Evolutionary conservation across 176 grass and related monocot genomes (phyloP).

Genomic region (Zoysia japonica): DNA sequence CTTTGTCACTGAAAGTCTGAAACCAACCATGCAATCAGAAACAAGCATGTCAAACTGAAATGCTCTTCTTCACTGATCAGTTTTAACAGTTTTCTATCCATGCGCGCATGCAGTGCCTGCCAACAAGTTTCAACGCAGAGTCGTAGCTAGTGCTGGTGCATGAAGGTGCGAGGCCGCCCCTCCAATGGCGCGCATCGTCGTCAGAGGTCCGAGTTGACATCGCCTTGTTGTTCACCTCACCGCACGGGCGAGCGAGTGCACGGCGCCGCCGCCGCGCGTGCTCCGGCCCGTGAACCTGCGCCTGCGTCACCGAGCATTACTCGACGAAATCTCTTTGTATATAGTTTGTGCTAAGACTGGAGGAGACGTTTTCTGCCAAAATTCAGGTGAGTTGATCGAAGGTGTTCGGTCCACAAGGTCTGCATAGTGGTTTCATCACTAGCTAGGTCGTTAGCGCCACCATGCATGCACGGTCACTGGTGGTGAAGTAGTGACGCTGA

Average conservation of each 20-base stretch:
- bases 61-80: background rate
- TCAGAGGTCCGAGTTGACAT: background rate
- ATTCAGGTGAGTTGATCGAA: background rate
- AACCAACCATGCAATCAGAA: background rate
- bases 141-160: background rate
- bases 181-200: background rate
- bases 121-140: too few species aligned
- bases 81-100: background rate
- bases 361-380: background rate
- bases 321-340: background rate
- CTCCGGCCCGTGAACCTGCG: background rate
- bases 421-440: background rate
- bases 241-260: background rate
- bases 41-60: background rate
- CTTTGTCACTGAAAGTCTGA: background rate
- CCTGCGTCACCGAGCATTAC: constrained; percentile 16
- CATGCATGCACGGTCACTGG: background rate
- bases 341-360: background rate
- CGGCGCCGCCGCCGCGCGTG: background rate
- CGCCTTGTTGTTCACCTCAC: background rate
- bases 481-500: background rate
- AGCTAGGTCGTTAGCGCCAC: background rate
- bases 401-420: background rate
- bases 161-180: background rate
- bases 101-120: background rate